Evolutionary conservation across 2,329 filamentous ascomycete species (phyloP), one percentile per base, ranked within the genome.

Genomic region (Cladosporium austrohemisphaericum): DNA sequence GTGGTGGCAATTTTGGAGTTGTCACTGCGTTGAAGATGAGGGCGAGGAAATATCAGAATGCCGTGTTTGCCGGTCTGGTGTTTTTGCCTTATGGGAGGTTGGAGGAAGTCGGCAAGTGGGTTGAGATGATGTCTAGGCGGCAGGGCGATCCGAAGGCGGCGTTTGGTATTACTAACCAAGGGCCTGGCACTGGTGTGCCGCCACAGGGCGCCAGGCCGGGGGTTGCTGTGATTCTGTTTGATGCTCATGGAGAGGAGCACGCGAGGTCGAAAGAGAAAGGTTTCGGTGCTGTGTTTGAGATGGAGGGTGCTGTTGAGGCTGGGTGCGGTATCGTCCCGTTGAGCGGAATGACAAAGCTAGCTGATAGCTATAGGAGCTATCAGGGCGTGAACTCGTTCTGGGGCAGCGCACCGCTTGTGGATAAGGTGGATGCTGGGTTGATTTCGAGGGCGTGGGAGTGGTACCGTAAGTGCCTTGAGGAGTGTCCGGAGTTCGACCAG

Each of bases 1-100:
- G 67, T 11, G 69, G 68, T 8, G 67, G 67, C 1, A 60, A 61
- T 36, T 68, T 68, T 49, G 65, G 62, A 10, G 60, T 60, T 13
- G 57, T 62, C 3, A 60, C 57, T 10, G 57, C 57, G 11, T 52
- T 66, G 36, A 65, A 62, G 36, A 37, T 67, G 11, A 55, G 55
- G 16, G 61, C 57, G 16, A 54, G 60, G 19, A 54, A 55, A 16
- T 65, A 67, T 40, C 53, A 60, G 2, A 33, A 53, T n/a, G 56
- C 55, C 16, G 52, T 66, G 31, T 63, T 58, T 25, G 46, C 46
- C 14, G 58, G 57, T 2, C n/a, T 61, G 14, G 43, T 62, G 4
- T 50, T 51, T 8, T 47, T 57, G 14, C 62, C 55, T 1, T 58
- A 57, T 51, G 52, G 50, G n/a, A 45, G 49, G 11, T 54, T 63